phyloP scores from a whole-genome alignment of 1,139 yeast genomes.

The Meyerozyma elateridarum region DNA sequence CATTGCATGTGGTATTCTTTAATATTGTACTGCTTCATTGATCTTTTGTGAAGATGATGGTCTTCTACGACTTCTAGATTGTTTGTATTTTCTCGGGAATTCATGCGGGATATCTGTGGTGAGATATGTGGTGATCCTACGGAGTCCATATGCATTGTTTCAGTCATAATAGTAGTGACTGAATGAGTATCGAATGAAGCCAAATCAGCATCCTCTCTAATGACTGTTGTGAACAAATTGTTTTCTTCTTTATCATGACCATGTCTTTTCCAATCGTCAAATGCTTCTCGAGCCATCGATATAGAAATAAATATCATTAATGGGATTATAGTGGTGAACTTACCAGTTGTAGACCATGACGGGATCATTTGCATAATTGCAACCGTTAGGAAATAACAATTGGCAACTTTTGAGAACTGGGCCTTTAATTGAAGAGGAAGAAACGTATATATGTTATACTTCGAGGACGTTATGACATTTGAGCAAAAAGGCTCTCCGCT shows the following conservation, averaged over 20 bases:
- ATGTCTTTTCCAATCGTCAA: constrained; percentile 87
- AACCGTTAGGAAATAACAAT: constrained; percentile 77
- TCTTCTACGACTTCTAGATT: neutral
- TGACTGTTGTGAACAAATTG: constrained; percentile 47
- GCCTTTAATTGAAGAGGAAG: constrained; percentile 84
- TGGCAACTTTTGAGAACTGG: constrained; percentile 90
- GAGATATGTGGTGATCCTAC: neutral
- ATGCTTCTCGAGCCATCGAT: constrained; percentile 89
- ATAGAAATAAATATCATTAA: constrained; percentile 81
- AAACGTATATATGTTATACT: constrained; percentile 77
- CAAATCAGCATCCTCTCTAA: constrained; percentile 28
- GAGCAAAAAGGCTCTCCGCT: constrained; percentile 56
- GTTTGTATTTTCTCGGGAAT: neutral
- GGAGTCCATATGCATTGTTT: constrained; percentile 18
- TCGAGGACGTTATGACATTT: constrained; percentile 79
- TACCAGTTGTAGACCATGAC: constrained; percentile 96
- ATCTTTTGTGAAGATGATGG: neutral
- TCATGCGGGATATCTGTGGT: neutral
- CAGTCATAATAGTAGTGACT: constrained; percentile 33
- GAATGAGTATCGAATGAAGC: constrained; percentile 33
- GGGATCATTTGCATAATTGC: constrained; percentile 96
- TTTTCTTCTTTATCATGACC: constrained; percentile 83
- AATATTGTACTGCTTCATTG: constrained; percentile 29
- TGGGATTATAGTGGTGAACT: constrained; percentile 92
- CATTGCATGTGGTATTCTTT: constrained; percentile 45